Base-by-base conservation (phyloP, 75 land plant genomes). In the Ceratopteris richardii region DNA sequence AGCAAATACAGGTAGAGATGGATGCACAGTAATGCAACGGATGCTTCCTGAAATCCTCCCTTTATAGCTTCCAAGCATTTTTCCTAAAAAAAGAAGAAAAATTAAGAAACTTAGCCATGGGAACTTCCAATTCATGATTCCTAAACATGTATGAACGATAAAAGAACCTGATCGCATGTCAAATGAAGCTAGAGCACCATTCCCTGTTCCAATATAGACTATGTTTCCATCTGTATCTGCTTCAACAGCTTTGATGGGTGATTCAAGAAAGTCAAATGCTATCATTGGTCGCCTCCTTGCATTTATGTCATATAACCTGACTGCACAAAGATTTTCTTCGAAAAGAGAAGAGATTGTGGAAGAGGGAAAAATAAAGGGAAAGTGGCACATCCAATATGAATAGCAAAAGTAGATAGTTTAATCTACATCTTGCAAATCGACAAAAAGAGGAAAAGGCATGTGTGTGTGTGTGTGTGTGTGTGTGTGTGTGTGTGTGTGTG, bases 161-260 rank as follows among this genome's bases (percentile, higher is more conserved):
- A n/a, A 24, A 29, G 44, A 61, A 87, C 98, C 98, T 74, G 94
- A 88, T 33, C 98, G 90, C 69, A 85, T 85, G 72, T 93, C 98
- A 78, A 88, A 66, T 25, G 96, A 82, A 63, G 87, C 98, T 71
- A 93, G 73, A 75, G 85, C 91, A 47, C 98, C 98, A 56, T 68
- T 64, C 18, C 82, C 86, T 51, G 73, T 88, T 50, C 98, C 98
- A 24, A 85, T 69, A 70, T 75, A 85, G 13, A 93, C 66, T 27
- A 82, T 85, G 68, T 76, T 59, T 19, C 95, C 90, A 79, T 93
- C 95, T 18, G 62, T 52, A 63, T 88, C 98, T 54, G 76, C 82
- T 60, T 82, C 51, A 29, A 93, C 63, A 44, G 79, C 78, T 61
- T 79, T 93, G 51, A 93, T 88, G 31, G 98, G 81, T 17, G 89